phyloP scores from a whole-genome alignment of 2,329 filamentous ascomycete genomes.

The Thielaviopsis ethacetica region DNA sequence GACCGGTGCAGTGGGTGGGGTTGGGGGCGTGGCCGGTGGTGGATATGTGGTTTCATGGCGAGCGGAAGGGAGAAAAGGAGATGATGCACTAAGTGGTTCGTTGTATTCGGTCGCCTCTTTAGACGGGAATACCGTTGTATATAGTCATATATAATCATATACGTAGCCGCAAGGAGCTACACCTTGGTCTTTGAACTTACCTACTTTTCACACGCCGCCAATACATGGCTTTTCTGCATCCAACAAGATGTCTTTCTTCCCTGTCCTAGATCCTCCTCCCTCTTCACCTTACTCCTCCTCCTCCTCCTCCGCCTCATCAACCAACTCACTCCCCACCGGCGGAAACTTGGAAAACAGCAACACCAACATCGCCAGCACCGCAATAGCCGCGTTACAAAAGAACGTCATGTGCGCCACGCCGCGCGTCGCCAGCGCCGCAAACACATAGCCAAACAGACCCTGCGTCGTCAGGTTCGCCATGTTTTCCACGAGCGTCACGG shows the following conservation, averaged over 20 bases:
- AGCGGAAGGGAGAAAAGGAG: neutral
- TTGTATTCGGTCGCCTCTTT: too few relatives aligned
- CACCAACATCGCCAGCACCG: conserved; percentile 5
- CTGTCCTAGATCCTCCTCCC: conserved; percentile 12
- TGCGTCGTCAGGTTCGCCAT: conserved; percentile 47
- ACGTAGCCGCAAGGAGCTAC: neutral
- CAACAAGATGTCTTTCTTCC: conserved; percentile 13
- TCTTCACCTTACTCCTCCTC: conserved; percentile 13
- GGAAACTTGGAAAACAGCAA: conserved; percentile 8
- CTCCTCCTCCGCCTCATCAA: conserved; percentile 3
- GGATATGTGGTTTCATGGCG: neutral
- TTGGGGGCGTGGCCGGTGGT: neutral
- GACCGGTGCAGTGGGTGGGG: neutral
- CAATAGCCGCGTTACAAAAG: conserved; percentile 40
- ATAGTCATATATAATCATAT: neutral
- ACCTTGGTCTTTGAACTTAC: neutral
- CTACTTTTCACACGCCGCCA: neutral
- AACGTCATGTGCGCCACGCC: conserved; percentile 48
- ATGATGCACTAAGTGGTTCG: neutral
- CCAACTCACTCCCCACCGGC: conserved; percentile 5
- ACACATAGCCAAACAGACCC: conserved; percentile 50
- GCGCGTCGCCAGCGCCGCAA: conserved; percentile 43
- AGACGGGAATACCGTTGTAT: too few relatives aligned
- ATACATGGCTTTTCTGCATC: neutral
- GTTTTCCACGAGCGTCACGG: conserved; percentile 54